Conservation (phyloP, 2,329 filamentous ascomycete genomes). For the Beauveria bassiana region DNA sequence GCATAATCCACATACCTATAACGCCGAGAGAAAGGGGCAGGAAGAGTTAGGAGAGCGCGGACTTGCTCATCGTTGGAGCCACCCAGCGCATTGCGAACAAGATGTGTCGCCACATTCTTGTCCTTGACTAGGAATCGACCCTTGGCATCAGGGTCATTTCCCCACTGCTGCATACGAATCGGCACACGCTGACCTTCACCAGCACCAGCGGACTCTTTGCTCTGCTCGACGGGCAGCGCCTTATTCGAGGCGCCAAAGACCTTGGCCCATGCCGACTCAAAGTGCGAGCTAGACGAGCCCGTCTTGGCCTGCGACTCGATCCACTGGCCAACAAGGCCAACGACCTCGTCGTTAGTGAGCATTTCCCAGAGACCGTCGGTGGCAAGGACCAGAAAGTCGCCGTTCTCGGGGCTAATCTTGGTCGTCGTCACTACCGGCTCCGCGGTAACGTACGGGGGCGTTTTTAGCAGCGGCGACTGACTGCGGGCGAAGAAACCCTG, state of each 20-base stretch:
- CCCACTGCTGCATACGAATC: slow-evolving; percentile 87
- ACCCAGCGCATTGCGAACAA: slow-evolving; percentile 89
- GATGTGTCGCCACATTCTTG: slow-evolving; percentile 91
- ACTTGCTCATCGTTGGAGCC: slow-evolving; percentile 92
- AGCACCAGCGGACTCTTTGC: slow-evolving; percentile 26
- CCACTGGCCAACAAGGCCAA: slow-evolving; percentile 95
- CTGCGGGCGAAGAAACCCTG: slow-evolving; percentile 80
- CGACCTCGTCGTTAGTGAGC: slow-evolving; percentile 96
- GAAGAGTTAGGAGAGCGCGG: slow-evolving; percentile 82
- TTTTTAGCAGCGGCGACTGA: slow-evolving; percentile 70
- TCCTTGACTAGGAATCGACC: slow-evolving; percentile 91
- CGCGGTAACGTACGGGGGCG: slow-evolving; percentile 93
- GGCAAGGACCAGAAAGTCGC: slow-evolving; percentile 93
- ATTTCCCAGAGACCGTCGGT: slow-evolving; percentile 98
- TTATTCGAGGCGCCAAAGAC: slow-evolving; percentile 44
- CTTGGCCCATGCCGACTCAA: slow-evolving; percentile 61
- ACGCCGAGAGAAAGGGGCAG: slow-evolving; percentile 81
- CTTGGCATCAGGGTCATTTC: slow-evolving; percentile 63
- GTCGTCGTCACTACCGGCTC: slow-evolving; percentile 93
- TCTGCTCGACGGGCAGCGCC: slow-evolving; percentile 69
- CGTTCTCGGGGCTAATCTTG: slow-evolving; percentile 77
- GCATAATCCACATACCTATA: slow-evolving; percentile 56
- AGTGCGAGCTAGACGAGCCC: slow-evolving; percentile 50
- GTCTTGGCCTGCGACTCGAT: slow-evolving; percentile 64
- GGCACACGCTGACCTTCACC: slow-evolving; percentile 73